These are phyloP conservation scores for Boletus patriciae DNA, from an alignment of 768 basidiomycete species.

Conservation along the genomic window DNA sequence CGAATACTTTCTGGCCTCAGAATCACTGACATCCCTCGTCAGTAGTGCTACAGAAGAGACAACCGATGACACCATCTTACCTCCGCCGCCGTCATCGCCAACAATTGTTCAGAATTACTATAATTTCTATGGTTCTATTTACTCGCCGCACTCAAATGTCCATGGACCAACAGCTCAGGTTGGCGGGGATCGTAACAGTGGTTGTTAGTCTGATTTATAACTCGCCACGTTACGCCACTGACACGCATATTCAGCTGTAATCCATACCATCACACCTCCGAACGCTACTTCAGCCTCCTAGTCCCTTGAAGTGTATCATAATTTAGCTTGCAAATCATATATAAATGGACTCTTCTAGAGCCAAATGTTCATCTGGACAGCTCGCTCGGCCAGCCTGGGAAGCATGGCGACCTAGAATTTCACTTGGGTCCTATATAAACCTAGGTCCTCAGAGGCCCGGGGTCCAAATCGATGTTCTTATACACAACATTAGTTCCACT, in stretches of 20 bases:
- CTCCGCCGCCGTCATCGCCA: not conserved
- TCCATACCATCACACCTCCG: not conserved
- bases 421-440: too few relatives aligned
- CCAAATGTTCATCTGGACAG: too few relatives aligned
- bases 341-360: too few relatives aligned
- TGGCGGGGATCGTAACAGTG: conserved; percentile 4
- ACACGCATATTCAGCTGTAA: not conserved
- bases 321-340: not conserved
- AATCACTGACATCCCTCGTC: not conserved
- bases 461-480: too few relatives aligned
- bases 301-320: not conserved
- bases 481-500: too few relatives aligned
- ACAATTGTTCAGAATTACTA: not conserved
- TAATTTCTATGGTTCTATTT: not conserved
- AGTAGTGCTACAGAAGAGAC: not conserved
- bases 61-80: too few relatives aligned
- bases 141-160: not conserved
- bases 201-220: not conserved
- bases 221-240: not conserved
- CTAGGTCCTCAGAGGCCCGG: too few relatives aligned
- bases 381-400: too few relatives aligned
- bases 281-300: not conserved
- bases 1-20: not conserved
- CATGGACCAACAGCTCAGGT: not conserved
- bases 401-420: too few relatives aligned